These are phyloP conservation scores for Allantophomopsis cytisporea DNA, from an alignment of 2,329 filamentous ascomycete species.

Conservation along the genomic window DNA sequence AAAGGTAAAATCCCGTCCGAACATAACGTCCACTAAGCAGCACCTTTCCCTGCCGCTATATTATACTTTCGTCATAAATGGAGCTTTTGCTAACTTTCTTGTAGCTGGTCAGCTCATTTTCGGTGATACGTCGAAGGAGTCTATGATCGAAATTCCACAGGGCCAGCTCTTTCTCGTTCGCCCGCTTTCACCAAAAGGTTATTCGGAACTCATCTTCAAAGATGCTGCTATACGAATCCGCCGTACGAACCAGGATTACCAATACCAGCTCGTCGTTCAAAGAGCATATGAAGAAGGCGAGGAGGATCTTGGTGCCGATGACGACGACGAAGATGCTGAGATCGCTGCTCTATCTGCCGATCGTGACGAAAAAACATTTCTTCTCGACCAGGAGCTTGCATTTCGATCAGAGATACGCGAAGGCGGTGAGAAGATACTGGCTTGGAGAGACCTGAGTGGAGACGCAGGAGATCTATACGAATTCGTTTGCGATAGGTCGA, in stretches of 20 bases:
- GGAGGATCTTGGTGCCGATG: slow-evolving; percentile 79
- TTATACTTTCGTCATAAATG: slow-evolving; percentile 8
- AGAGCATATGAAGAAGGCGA: slow-evolving; percentile 96
- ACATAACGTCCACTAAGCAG: slow-evolving; percentile 4
- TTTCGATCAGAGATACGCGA: slow-evolving; percentile 76
- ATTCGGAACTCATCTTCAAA: slow-evolving; percentile 97
- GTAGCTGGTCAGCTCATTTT: slow-evolving; percentile 88
- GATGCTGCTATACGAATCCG: slow-evolving; percentile 89
- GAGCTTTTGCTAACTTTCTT: slow-evolving; percentile 3
- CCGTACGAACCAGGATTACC: slow-evolving; percentile 84
- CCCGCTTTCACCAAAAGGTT: slow-evolving; percentile 89
- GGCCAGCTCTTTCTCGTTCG: slow-evolving; percentile 96
- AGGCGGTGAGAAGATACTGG: slow-evolving; percentile 72
- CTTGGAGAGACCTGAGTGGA: slow-evolving; percentile 90
- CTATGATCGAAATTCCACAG: slow-evolving; percentile 85
- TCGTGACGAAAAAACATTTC: slow-evolving; percentile 92
- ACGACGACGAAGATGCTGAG: slow-evolving; percentile 71
- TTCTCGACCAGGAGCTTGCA: slow-evolving; percentile 84
- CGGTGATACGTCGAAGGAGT: slow-evolving; percentile 66
- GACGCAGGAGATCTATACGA: slow-evolving; percentile 94
- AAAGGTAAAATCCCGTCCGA: slow-evolving; percentile 28
- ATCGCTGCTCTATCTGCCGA: slow-evolving; percentile 63
- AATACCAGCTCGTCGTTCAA: slow-evolving; percentile 95
- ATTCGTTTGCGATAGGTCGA: slow-evolving; percentile 78
- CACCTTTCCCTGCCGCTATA: slow-evolving; percentile 11